phyloP scores from a whole-genome alignment of 805 yeast species.

The Candida ponderosae region DNA sequence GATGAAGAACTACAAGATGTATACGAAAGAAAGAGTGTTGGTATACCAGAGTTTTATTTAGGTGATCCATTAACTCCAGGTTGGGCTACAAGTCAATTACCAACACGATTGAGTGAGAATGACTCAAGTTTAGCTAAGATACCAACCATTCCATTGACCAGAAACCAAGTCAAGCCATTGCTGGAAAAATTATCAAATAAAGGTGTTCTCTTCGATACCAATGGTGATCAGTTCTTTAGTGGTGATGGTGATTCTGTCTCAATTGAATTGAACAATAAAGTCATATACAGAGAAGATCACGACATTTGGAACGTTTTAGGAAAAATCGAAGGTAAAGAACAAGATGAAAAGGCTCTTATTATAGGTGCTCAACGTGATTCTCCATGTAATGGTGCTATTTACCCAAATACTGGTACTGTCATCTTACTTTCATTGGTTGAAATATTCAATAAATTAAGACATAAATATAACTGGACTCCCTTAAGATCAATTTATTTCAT shows the following conservation, averaged over 20 bases:
- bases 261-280: slow-evolving; percentile 14
- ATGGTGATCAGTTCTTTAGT: slow-evolving; percentile 5
- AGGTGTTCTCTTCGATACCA: slow-evolving; percentile 8
- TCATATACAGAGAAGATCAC: slow-evolving; percentile 35
- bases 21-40: slow-evolving; percentile 39
- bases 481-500: slow-evolving; percentile 73
- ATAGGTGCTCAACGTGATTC: slow-evolving; percentile 84
- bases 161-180: slow-evolving; percentile 52
- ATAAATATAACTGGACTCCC: slow-evolving; percentile 72
- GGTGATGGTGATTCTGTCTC: slow-evolving; percentile 17
- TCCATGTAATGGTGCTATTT: slow-evolving; percentile 63
- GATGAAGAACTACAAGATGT: slow-evolving; percentile 24
- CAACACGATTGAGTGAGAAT: slow-evolving; percentile 32
- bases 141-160: slow-evolving; percentile 72
- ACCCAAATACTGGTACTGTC: slow-evolving; percentile 69
- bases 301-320: slow-evolving; percentile 76
- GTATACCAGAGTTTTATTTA: slow-evolving; percentile 48
- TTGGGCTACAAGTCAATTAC: slow-evolving; percentile 41
- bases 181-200: slow-evolving; percentile 14
- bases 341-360: slow-evolving; percentile 59
- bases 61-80: slow-evolving; percentile 85
- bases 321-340: slow-evolving; percentile 73
- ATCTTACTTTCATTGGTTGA: slow-evolving; percentile 64
- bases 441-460: slow-evolving; percentile 54
- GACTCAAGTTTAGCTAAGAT: slow-evolving; percentile 53